Evolutionary conservation across 2,329 filamentous ascomycete genomes (phyloP).

Genomic region (Knoxdaviesia capensis): DNA sequence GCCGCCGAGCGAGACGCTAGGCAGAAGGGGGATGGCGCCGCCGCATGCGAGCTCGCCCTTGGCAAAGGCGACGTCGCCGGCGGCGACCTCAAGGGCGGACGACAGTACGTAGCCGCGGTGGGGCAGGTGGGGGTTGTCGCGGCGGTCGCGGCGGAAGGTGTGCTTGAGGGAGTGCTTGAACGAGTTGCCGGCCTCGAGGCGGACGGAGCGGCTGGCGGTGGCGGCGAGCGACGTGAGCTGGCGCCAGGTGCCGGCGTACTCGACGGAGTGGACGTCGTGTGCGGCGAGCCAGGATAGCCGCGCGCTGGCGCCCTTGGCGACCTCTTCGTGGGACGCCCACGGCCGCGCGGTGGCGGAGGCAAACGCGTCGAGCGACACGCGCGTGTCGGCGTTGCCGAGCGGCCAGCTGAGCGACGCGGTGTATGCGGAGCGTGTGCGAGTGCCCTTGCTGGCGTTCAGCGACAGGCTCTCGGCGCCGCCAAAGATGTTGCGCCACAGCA

Average conservation of each 20-base stretch:
- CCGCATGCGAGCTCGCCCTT: slow-evolving; percentile 79
- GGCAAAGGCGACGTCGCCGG: slow-evolving; percentile 81
- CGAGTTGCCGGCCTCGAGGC: slow-evolving; percentile 71
- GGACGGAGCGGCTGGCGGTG: slow-evolving; percentile 61
- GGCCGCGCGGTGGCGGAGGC: slow-evolving; percentile 72
- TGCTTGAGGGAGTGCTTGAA: slow-evolving; percentile 78
- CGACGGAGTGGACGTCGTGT: slow-evolving; percentile 52
- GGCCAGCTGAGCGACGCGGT: slow-evolving; percentile 71
- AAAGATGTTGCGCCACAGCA: slow-evolving; percentile 78
- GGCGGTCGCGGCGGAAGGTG: slow-evolving; percentile 57
- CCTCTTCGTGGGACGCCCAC: slow-evolving; percentile 90
- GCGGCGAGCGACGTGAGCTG: slow-evolving; percentile 64
- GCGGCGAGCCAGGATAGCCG: slow-evolving; percentile 56
- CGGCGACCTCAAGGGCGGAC: slow-evolving; percentile 61
- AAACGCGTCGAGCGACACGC: slow-evolving; percentile 59
- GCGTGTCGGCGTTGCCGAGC: slow-evolving; percentile 66
- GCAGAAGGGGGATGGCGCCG: slow-evolving; percentile 50
- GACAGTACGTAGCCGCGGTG: slow-evolving; percentile 65
- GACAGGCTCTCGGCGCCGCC: slow-evolving; percentile 83
- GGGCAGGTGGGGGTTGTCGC: slow-evolving; percentile 73
- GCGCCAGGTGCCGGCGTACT: slow-evolving; percentile 69
- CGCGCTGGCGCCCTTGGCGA: slow-evolving; percentile 54
- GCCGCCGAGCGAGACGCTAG: slow-evolving; percentile 67
- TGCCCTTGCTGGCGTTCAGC: slow-evolving; percentile 73
- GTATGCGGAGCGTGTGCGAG: slow-evolving; percentile 79